Evolutionary conservation across 2,329 filamentous ascomycete species (phyloP), one percentile per base, ranked within the genome.

Genomic region (Penicillium verrucosum): DNA sequence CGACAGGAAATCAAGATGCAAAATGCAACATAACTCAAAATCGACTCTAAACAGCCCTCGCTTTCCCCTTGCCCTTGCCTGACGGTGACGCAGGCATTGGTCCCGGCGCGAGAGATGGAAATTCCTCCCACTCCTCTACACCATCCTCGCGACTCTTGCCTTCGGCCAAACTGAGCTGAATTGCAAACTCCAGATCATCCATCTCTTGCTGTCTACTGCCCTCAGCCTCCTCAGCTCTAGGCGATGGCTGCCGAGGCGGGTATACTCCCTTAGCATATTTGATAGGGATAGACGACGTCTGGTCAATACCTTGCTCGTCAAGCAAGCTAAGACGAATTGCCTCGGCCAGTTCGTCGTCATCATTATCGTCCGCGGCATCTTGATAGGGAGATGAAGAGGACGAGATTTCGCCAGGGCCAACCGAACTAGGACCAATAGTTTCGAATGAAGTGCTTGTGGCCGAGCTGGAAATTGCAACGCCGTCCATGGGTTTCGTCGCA

Each of bases 81-180:
- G 65, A 62, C 4, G 65, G 62, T 32, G 64, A 62, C 21, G 63
- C 60, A n/a, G 63, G 63, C 3, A 59, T 43, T 1, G 62, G 60
- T 43, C 29, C 40, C 6, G 47, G 21, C 2, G 60, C 55, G 25
- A 71, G 64, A 9, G 60, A 58, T 6, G 73, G 73, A 16, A 72
- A 75, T 34, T 74, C 70, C n/a, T 72, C 70, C 44, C 59, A 59
- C 23, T 67, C 63, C 25, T 66, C 46, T 18, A 58, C 59, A 10
- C 30, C 49, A 27, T 61, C 43, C 48, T 70, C 71, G 43, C 76
- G 72, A 66, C 81, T 82, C 66, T 81, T 75, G 62, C 84, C 80
- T 64, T 87, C 84, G 0, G 79, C 84, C 48, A 87, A 74, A 68
- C 85, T 87, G 27, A 87, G 68, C 68, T 85, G 83, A 59, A 87